Evolutionary conservation across 768 basidiomycete genomes (phyloP), one percentile per base, ranked within the genome.

Genomic region (Termitomyces sp.): DNA sequence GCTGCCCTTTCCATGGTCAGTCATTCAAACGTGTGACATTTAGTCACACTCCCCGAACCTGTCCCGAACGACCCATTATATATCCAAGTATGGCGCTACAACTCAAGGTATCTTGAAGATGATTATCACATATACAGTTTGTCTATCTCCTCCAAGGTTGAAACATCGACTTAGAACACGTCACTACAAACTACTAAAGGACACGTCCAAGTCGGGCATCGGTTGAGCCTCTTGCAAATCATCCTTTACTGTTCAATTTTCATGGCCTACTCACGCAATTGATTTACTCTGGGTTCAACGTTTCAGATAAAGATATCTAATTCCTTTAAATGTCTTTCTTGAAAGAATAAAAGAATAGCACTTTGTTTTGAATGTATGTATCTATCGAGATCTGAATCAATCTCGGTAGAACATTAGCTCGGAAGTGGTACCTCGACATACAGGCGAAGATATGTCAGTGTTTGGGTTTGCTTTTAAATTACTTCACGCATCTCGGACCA

Each of bases 1-100:
- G 44, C 56, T 61, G 47, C 29, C 59, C n/a, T n/a, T 60, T 52
- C 58, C 57, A 54, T 58, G 22, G 57, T 57, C 62, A 58, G 52
- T 52, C 48, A 58, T 58, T 57, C 55, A 51, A 32, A 49, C 49
- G 34, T 58, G 61, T 62, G 56, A 61, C 62, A 41, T 5, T 47
- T 55, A 52, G 61, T 59, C 53, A 60, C 59, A 24, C 37, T 39
- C 20, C 53, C 50, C 46, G 55, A 58, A 22, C 47, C 56, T 48
- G 53, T 41, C 43, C 57, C 54, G 47, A 20, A 29, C 44, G 5
- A 34, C 26, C 20, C 14, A 27, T 26, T 37, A 39, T 9, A 18
- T 18, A 37, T 12, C 10, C 2, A 13, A 10, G 34, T 34, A 34
- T 14, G 12, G 14, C 27, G n/a, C n/a, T n/a, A n/a, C n/a, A n/a